Conservation (phyloP, 2,329 filamentous ascomycete species). For the Pseudogymnoascus sp. region DNA sequence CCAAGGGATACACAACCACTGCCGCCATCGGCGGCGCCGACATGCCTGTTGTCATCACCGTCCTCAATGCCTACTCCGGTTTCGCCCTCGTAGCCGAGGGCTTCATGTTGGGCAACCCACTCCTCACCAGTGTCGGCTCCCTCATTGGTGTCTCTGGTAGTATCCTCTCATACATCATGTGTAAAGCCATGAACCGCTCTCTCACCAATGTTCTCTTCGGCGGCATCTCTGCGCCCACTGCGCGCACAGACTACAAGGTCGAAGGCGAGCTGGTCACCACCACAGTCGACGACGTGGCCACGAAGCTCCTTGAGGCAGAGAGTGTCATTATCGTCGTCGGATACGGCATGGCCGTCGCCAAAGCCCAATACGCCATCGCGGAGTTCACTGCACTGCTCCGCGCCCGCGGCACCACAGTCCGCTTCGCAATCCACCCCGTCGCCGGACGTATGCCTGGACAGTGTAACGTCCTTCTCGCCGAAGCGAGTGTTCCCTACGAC, state of each 20-base stretch:
- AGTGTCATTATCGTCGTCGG: constrained; percentile 81
- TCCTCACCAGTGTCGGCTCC: constrained; percentile 77
- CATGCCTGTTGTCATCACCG: constrained; percentile 88
- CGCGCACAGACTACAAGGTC: constrained; percentile 61
- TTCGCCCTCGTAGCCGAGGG: constrained; percentile 87
- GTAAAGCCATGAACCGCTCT: constrained; percentile 84
- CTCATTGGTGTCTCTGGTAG: constrained; percentile 84
- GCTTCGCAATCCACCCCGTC: constrained; percentile 85
- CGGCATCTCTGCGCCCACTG: constrained; percentile 56
- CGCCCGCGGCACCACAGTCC: constrained; percentile 69
- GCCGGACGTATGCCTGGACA: constrained; percentile 89
- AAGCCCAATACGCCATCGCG: constrained; percentile 83
- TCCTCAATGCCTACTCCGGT: constrained; percentile 83
- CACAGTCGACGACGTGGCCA: constrained; percentile 71
- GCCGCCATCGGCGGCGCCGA: constrained; percentile 87
- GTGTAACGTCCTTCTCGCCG: constrained; percentile 83
- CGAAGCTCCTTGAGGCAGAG: constrained; percentile 66
- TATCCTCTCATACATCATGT: constrained; percentile 81
- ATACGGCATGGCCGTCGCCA: constrained; percentile 91
- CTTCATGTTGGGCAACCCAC: constrained; percentile 81
- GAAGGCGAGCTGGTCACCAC: constrained; percentile 74
- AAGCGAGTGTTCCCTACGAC: constrained; percentile 82
- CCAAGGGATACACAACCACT: constrained; percentile 82
- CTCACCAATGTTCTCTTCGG: constrained; percentile 87
- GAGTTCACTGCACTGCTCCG: constrained; percentile 71